These are phyloP conservation scores for Lomentospora prolificans DNA, from an alignment of 2,329 filamentous ascomycete species.

Conservation along the genomic window DNA sequence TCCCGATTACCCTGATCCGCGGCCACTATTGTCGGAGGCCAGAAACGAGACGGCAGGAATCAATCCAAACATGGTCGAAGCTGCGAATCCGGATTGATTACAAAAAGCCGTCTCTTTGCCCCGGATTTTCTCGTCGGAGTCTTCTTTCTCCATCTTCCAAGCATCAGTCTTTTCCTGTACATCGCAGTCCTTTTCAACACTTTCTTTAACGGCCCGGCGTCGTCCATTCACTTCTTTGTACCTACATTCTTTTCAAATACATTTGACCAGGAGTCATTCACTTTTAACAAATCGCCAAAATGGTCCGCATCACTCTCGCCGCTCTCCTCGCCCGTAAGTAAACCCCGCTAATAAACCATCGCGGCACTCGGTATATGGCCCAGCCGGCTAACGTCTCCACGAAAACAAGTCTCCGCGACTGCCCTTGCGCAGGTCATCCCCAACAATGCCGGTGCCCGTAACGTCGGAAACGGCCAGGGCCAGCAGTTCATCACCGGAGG, in stretches of 20 bases:
- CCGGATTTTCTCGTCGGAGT: neutral
- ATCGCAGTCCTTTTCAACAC: conserved; percentile 5
- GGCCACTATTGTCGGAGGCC: neutral
- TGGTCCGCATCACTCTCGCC: conserved; percentile 17
- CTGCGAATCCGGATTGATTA: neutral
- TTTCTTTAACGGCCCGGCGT: conserved; percentile 12
- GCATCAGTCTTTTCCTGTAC: neutral
- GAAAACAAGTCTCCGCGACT: conserved; percentile 11
- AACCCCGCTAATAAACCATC: neutral
- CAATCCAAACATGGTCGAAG: too few relatives aligned
- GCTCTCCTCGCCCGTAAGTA: conserved; percentile 17
- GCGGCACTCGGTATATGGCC: too few relatives aligned
- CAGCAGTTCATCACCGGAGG: conserved; percentile 21
- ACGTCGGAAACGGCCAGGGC: conserved; percentile 17
- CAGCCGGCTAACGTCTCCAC: neutral
- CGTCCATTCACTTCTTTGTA: conserved; percentile 9
- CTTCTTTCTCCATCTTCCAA: neutral
- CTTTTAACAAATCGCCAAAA: conserved; percentile 9
- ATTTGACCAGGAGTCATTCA: conserved; percentile 5
- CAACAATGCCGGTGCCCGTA: conserved; percentile 17
- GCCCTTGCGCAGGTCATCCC: conserved; percentile 15
- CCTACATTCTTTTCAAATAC: neutral
- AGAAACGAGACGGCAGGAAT: neutral
- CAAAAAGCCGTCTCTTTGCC: neutral
- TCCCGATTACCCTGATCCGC: neutral